phyloP scores from a whole-genome alignment of 441 rosid species.

The Arabidopsis lyrata region DNA sequence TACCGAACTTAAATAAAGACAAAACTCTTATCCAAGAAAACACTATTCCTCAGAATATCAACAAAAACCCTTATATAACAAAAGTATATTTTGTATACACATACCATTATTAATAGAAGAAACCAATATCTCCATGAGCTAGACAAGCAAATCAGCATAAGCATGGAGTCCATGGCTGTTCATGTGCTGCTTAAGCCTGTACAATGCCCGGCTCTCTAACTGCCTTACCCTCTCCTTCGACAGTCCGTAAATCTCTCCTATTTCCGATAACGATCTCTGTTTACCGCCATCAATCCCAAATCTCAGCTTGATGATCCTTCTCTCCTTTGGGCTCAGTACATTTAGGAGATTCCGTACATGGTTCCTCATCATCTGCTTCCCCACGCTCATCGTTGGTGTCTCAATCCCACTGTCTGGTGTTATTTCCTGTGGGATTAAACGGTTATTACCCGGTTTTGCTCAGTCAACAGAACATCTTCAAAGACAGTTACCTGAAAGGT shows the following conservation, averaged over 20 bases:
- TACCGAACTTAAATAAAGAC: neutral
- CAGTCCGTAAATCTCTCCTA: conserved; percentile 69
- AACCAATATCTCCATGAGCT: conserved; percentile 38
- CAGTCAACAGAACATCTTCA: neutral
- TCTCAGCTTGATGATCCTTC: conserved; percentile 73
- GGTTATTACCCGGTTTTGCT: conserved; percentile 18
- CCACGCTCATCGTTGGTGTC: conserved; percentile 61
- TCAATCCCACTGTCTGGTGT: conserved; percentile 75
- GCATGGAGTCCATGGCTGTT: conserved; percentile 65
- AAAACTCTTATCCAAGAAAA: conserved; percentile 31
- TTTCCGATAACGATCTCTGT: conserved; percentile 67
- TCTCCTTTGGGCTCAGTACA: conserved; percentile 67
- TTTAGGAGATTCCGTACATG: conserved; percentile 68
- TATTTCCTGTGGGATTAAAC: conserved; percentile 56
- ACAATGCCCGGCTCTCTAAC: conserved; percentile 75
- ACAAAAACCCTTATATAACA: conserved; percentile 34
- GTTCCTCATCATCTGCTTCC: conserved; percentile 75
- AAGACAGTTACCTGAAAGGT: conserved; percentile 67
- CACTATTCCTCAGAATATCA: conserved; percentile 29
- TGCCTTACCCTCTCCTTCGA: conserved; percentile 84
- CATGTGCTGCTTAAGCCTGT: conserved; percentile 75
- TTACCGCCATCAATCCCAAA: conserved; percentile 78
- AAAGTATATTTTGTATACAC: conserved; percentile 37
- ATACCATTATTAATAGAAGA: neutral
- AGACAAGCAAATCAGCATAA: conserved; percentile 66